A percentile compares a stretch with the other conserved stretches of the same genome.
phyloP scores from a whole-genome alignment of 1,284 basidiomycete species.

The Trichosporon coremiiforme region DNA sequence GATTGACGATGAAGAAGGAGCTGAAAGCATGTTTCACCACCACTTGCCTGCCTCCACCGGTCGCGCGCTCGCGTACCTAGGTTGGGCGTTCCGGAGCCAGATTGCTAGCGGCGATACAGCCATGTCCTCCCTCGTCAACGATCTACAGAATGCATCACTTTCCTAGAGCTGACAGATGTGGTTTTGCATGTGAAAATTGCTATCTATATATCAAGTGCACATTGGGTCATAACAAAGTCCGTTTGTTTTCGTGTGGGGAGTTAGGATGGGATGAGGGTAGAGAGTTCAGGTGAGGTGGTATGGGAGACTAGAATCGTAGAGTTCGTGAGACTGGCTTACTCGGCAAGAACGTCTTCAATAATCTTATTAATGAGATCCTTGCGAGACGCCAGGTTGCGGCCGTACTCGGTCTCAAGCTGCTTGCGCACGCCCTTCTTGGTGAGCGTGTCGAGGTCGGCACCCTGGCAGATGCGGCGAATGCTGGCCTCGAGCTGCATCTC shows the following conservation, averaged over 20 bases:
- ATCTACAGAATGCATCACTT: not conserved
- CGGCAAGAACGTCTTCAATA: slow-evolving; percentile 54
- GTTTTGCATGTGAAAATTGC: slow-evolving; percentile 17
- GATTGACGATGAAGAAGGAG: not conserved
- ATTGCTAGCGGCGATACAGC: not conserved
- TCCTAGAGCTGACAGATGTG: slow-evolving; percentile 5
- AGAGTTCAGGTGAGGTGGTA: not conserved
- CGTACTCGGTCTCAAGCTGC: slow-evolving; percentile 75
- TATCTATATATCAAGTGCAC: slow-evolving; percentile 19
- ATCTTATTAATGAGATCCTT: slow-evolving; percentile 58
- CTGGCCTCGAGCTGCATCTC: slow-evolving; percentile 72
- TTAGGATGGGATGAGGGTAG: not conserved
- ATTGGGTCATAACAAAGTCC: slow-evolving; percentile 19
- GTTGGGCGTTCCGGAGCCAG: not conserved
- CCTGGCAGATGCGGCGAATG: slow-evolving; percentile 69
- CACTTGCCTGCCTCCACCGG: slow-evolving; percentile 6
- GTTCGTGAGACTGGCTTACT: slow-evolving; percentile 4
- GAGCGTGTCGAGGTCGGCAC: slow-evolving; percentile 79
- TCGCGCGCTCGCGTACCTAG: too few species aligned
- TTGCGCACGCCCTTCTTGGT: slow-evolving; percentile 86
- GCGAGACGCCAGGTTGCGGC: slow-evolving; percentile 55
- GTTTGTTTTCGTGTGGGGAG: slow-evolving; percentile 16
- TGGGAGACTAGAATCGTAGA: not conserved
- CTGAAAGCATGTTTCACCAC: not conserved
- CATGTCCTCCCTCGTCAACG: too few species aligned